Conservation (phyloP, 164 flowering plant species). For the Vitis cinerea region DNA sequence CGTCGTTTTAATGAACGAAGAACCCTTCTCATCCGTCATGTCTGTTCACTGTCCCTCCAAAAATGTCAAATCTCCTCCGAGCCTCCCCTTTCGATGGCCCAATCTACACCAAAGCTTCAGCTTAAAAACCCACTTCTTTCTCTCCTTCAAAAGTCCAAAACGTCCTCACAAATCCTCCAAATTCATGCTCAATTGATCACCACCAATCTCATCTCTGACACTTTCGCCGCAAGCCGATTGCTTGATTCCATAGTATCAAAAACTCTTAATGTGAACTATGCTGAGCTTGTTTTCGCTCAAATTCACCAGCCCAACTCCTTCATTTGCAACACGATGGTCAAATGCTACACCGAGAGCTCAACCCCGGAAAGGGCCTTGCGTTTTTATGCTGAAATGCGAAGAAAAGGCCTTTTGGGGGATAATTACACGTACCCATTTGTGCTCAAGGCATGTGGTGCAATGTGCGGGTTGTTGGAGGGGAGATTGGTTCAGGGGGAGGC, state of each 20-base stretch:
- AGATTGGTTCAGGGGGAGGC: slow-evolving; percentile 37
- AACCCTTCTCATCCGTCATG: no score
- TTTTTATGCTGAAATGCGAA: slow-evolving; percentile 24
- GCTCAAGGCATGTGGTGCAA: slow-evolving; percentile 38
- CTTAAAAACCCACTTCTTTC: slow-evolving; percentile 21
- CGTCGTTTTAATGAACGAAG: no score
- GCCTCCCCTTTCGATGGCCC: no score
- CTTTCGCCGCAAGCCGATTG: slow-evolving; percentile 22
- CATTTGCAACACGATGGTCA: slow-evolving; percentile 40
- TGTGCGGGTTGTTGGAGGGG: slow-evolving; percentile 26
- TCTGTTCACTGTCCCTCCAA: no score
- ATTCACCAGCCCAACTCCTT: slow-evolving; percentile 22
- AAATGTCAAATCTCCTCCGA: no score
- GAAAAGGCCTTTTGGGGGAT: slow-evolving; percentile 19
- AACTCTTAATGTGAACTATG: slow-evolving; percentile 14
- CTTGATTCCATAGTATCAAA: slow-evolving; percentile 19
- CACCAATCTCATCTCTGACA: slow-evolving; percentile 19
- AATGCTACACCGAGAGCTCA: slow-evolving; percentile 21
- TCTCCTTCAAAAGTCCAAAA: slow-evolving; percentile 27
- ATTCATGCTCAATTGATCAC: slow-evolving; percentile 38
- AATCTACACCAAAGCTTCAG: background rate
- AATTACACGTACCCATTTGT: slow-evolving; percentile 39
- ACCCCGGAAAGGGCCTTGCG: slow-evolving; percentile 18
- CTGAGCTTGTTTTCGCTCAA: slow-evolving; percentile 21
- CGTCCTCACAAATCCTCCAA: slow-evolving; percentile 29